These are phyloP conservation scores for Diaporthe aspalathi DNA, from an alignment of 2,329 filamentous ascomycete genomes.

Conservation along the genomic window DNA sequence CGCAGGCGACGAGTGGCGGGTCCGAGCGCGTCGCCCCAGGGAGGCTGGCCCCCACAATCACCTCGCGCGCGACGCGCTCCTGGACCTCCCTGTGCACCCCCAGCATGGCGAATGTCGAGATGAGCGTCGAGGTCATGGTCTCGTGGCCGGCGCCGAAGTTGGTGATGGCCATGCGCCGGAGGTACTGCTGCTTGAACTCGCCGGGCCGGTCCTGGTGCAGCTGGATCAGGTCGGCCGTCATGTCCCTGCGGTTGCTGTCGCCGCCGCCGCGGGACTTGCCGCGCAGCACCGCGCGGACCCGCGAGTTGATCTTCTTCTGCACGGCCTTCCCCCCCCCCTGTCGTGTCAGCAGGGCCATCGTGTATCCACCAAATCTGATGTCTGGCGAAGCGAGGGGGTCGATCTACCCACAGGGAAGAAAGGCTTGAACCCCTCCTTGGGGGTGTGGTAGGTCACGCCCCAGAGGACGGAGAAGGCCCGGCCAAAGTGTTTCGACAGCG, in stretches of 20 bases:
- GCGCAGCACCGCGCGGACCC: constrained; percentile 41
- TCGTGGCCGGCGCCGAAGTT: constrained; percentile 69
- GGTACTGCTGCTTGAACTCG: constrained; percentile 59
- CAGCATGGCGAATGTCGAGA: constrained; percentile 60
- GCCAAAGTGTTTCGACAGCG: constrained; percentile 51
- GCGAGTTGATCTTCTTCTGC: constrained; percentile 45
- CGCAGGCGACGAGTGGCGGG: constrained; percentile 43
- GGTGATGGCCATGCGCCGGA: constrained; percentile 64
- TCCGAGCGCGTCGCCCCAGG: neutral
- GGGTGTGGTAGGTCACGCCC: constrained; percentile 58
- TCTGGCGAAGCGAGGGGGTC: neutral
- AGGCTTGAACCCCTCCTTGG: constrained; percentile 54
- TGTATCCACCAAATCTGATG: neutral
- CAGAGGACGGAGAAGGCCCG: constrained; percentile 56
- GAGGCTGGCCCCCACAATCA: constrained; percentile 41
- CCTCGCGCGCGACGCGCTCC: constrained; percentile 45
- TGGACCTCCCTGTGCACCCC: constrained; percentile 52
- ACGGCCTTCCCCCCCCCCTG: constrained; percentile 40
- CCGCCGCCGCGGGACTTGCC: constrained; percentile 42
- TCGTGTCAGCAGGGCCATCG: neutral
- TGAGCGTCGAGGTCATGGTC: constrained; percentile 64
- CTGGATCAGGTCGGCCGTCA: constrained; percentile 59
- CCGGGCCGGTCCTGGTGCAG: constrained; percentile 56
- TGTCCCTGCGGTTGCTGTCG: constrained; percentile 48
- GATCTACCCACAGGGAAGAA: constrained; percentile 61